Percentiles rank a stretch among this genome's conserved stretches.
Conservation (phyloP, 1,139 yeast genomes). For the Suhomyces chickasaworum region DNA sequence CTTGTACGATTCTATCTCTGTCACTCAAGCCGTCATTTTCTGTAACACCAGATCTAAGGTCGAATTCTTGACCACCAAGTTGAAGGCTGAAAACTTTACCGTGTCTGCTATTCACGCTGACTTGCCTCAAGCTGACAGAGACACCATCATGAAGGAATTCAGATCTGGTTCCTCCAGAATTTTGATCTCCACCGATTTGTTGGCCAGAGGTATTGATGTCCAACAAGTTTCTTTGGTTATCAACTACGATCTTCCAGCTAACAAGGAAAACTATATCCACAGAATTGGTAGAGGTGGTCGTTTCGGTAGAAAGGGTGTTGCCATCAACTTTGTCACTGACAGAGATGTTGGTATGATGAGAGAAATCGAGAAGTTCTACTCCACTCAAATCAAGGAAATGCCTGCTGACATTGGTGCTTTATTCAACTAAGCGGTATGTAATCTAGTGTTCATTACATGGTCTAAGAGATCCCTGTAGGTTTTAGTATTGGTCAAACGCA, state of each 20-base stretch:
- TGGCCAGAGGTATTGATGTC: conserved; percentile 99
- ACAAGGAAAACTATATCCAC: conserved; percentile 98
- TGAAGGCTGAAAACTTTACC: conserved; percentile 86
- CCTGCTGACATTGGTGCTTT: conserved; percentile 90
- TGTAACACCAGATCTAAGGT: conserved; percentile 99
- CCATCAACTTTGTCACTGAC: conserved; percentile 94
- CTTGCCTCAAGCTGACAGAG: conserved; percentile 96
- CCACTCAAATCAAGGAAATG: conserved; percentile 97
- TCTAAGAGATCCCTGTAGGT: neutral
- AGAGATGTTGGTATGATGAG: conserved; percentile 92
- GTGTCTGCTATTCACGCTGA: conserved; percentile 98
- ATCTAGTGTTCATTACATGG: conserved; percentile 10
- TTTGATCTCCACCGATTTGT: conserved; percentile 93
- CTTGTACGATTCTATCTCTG: conserved; percentile 95
- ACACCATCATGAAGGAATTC: conserved; percentile 97
- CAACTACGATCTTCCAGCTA: conserved; percentile 95
- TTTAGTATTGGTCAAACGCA: no score
- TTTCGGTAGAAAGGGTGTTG: conserved; percentile 99
- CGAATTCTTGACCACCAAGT: conserved; percentile 86
- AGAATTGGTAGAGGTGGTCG: conserved; percentile 99
- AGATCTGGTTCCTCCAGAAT: conserved; percentile 98
- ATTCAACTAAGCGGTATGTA: conserved; percentile 48
- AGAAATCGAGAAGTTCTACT: conserved; percentile 97
- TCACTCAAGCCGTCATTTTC: conserved; percentile 98
- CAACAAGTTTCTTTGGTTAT: conserved; percentile 98